Conservation (phyloP, 2,329 filamentous ascomycete genomes). For the Ambrosiella xylebori region DNA sequence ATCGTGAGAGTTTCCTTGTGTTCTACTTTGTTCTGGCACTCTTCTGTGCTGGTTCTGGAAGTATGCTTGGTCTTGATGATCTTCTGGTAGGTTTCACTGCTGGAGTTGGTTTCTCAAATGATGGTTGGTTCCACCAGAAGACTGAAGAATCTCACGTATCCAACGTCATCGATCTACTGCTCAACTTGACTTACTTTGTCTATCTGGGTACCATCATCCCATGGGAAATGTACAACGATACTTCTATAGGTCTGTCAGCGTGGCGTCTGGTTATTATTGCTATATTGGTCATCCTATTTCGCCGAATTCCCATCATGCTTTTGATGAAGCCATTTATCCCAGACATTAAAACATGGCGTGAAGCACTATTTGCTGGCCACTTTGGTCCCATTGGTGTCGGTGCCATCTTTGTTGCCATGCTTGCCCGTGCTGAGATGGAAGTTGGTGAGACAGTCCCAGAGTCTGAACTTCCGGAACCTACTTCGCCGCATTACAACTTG, state of each 20-base stretch:
- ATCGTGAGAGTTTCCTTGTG: constrained; percentile 91
- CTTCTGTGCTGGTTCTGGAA: constrained; percentile 87
- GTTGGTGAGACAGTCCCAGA: constrained; percentile 58
- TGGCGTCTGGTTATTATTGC: constrained; percentile 91
- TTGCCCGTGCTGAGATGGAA: constrained; percentile 84
- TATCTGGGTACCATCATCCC: constrained; percentile 95
- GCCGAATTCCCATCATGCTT: constrained; percentile 90
- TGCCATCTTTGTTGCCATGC: constrained; percentile 84
- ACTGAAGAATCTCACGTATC: constrained; percentile 97
- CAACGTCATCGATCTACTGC: constrained; percentile 92
- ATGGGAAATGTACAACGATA: constrained; percentile 77
- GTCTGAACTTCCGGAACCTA: constrained; percentile 37
- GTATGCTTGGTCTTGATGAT: constrained; percentile 81
- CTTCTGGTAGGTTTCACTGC: constrained; percentile 85
- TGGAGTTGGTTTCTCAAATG: constrained; percentile 97
- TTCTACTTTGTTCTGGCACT: constrained; percentile 96
- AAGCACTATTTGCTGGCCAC: constrained; percentile 89
- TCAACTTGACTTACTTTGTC: constrained; percentile 97
- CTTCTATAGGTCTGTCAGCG: constrained; percentile 54
- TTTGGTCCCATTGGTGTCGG: constrained; percentile 96
- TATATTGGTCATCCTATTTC: constrained; percentile 87
- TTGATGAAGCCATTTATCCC: constrained; percentile 80
- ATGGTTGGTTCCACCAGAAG: constrained; percentile 96
- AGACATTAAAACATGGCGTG: constrained; percentile 94
- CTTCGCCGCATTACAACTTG: constrained; percentile 44